Percentiles rank a stretch among this genome's conserved stretches.
Evolutionary conservation across 2,329 filamentous ascomycete genomes (phyloP).

Genomic region (Diplodia mutila): DNA sequence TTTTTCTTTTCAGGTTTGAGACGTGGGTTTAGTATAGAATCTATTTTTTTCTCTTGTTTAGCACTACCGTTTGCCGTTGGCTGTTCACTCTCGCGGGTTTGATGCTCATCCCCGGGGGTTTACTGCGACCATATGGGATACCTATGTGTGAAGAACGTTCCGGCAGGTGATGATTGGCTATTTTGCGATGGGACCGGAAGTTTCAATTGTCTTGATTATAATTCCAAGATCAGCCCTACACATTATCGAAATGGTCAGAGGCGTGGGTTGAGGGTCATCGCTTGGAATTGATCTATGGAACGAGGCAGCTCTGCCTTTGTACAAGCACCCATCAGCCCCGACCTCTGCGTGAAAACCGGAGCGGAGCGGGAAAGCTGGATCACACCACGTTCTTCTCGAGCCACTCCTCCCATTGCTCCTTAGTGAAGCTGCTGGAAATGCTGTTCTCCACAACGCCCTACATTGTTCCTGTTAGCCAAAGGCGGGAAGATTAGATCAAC

Average conservation of each 20-base stretch:
- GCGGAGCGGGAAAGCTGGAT: background rate
- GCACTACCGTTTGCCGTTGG: background rate
- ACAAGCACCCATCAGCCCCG: background rate
- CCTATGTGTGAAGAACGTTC: too few species aligned
- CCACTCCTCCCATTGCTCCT: slow-evolving; percentile 85
- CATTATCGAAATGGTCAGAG: background rate
- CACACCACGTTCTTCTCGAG: slow-evolving; percentile 66
- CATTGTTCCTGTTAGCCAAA: background rate
- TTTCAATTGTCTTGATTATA: too few species aligned
- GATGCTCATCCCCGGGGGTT: background rate
- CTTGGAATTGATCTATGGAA: background rate
- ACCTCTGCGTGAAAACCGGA: background rate
- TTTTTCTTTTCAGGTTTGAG: background rate
- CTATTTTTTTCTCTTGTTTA: background rate
- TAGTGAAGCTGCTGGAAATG: slow-evolving; percentile 77
- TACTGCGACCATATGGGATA: too few species aligned
- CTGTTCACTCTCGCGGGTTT: background rate
- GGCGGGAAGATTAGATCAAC: background rate
- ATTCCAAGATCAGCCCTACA: background rate
- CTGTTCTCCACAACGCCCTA: slow-evolving; percentile 72
- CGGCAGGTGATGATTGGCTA: too few species aligned
- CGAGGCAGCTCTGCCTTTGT: background rate
- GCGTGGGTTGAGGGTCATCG: background rate
- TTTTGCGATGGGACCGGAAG: too few species aligned
- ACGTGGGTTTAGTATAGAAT: background rate